A percentile compares a stretch with the other conserved stretches of the same genome.
Evolutionary conservation across 768 basidiomycete species (phyloP).

Genomic region (Serendipita indica): DNA sequence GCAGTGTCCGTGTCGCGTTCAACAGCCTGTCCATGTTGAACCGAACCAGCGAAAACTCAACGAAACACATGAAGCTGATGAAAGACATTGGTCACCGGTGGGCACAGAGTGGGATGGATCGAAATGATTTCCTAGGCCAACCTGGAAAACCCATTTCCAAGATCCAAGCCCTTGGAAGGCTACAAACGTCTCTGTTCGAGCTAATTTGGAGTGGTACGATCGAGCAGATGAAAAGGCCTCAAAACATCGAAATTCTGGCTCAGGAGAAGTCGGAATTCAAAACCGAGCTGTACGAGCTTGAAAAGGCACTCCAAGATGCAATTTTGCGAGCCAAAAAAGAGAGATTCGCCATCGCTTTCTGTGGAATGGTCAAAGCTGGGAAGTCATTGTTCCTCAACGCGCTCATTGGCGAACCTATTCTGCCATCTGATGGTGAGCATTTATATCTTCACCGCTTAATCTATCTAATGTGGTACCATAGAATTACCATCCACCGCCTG

Average conservation of each 20-base stretch:
- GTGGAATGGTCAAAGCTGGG: slow-evolving; percentile 7
- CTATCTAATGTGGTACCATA: neutral
- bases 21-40: neutral
- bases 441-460: neutral
- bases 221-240: neutral
- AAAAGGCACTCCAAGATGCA: neutral
- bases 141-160: neutral
- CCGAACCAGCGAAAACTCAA: neutral
- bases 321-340: slow-evolving; percentile 1
- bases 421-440: slow-evolving; percentile 3
- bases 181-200: slow-evolving; percentile 4
- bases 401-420: slow-evolving; percentile 3
- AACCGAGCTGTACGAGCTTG: neutral
- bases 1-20: neutral
- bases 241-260: neutral
- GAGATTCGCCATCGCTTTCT: slow-evolving; percentile 9
- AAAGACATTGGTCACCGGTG: neutral
- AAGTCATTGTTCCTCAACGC: slow-evolving; percentile 6
- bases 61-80: neutral
- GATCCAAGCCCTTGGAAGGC: neutral
- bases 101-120: neutral
- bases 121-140: neutral
- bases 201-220: neutral
- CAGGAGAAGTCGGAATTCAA: neutral
- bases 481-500: slow-evolving; percentile 6